These are phyloP conservation scores for Dictyostelium firmibasis DNA, from an alignment of 78 protist genomes.

Conservation along the genomic window DNA sequence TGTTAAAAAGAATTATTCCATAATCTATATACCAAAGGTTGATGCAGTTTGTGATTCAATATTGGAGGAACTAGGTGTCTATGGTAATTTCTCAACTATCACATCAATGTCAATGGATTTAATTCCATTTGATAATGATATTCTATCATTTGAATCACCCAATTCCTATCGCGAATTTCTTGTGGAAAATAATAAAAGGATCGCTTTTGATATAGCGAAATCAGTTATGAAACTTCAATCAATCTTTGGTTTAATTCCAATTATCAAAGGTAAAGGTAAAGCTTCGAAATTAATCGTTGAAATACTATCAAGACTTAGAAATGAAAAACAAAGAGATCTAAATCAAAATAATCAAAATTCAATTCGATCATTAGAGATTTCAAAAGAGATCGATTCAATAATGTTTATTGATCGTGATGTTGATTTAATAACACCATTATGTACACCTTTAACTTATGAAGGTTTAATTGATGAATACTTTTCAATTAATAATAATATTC, in stretches of 20 bases:
- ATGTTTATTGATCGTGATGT: slow-evolving; percentile 90
- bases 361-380: background rate
- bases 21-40: slow-evolving; percentile 86
- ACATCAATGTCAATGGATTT: slow-evolving; percentile 80
- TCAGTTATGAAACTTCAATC: slow-evolving; percentile 89
- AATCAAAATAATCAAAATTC: background rate
- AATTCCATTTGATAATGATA: slow-evolving; percentile 92
- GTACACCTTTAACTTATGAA: slow-evolving; percentile 95
- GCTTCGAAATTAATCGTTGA: slow-evolving; percentile 63
- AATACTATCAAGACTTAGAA: slow-evolving; percentile 59
- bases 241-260: slow-evolving; percentile 89
- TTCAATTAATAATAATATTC: slow-evolving; percentile 71
- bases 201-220: slow-evolving; percentile 79
- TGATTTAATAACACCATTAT: slow-evolving; percentile 84
- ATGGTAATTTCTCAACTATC: slow-evolving; percentile 9
- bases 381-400: slow-evolving; percentile 83
- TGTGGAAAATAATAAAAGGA: slow-evolving; percentile 86
- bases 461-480: slow-evolving; percentile 95
- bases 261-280: slow-evolving; percentile 88
- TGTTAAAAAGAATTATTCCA: slow-evolving; percentile 39
- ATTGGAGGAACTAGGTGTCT: slow-evolving; percentile 91
- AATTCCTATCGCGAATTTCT: slow-evolving; percentile 64
- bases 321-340: slow-evolving; percentile 26
- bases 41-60: slow-evolving; percentile 86
- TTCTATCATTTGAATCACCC: slow-evolving; percentile 89